Evolutionary conservation across 495 filamentous ascomycete genomes (phyloP), one percentile per base, ranked within the genome.

Genomic region (Thozetella sp.): DNA sequence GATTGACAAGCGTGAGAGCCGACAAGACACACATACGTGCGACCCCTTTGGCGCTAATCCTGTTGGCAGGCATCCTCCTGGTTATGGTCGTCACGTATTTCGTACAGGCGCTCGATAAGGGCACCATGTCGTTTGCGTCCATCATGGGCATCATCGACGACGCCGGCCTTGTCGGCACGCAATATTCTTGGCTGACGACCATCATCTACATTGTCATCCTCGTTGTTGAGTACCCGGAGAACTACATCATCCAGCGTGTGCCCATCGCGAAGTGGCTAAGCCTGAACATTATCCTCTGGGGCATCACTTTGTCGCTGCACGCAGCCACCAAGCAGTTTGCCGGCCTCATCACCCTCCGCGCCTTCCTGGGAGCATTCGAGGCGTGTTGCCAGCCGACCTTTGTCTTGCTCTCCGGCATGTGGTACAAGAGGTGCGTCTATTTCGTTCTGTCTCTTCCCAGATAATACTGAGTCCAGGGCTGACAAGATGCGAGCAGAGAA

Each of bases 51-150:
- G n/a, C n/a, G n/a, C n/a, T n/a, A n/a, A n/a, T n/a, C n/a, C n/a
- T n/a, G n/a, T n/a, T n/a, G n/a, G n/a, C n/a, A n/a, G n/a, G n/a
- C n/a, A 64, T 67, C 24, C 37, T 69, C 22, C 30, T 54, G 11
- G 58, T 51, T 54, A 69, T 69, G 64, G 53, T 69, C 2, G 66
- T 67, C 26, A 71, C 68, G 15, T 88, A 88, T 64, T 88, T 88
- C 65, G 64, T 86, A 3, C 85, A 88, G 58, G 82, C 84, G 4
- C 63, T 87, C 13, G 82, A 85, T 54, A 87, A 87, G 69, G 84
- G 83, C 1, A 85, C 82, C 0, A 66, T 88, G 73, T 77, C 74
- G 22, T 86, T 85, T 61, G 72, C 83, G 1, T 79, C 81, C 3
- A 83, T 86, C 52, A 86, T 87, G 84, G 80, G 81, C 0, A 80